Base-by-base conservation (phyloP, 352 stramenopile species). In the Pythium apleroticum region DNA sequence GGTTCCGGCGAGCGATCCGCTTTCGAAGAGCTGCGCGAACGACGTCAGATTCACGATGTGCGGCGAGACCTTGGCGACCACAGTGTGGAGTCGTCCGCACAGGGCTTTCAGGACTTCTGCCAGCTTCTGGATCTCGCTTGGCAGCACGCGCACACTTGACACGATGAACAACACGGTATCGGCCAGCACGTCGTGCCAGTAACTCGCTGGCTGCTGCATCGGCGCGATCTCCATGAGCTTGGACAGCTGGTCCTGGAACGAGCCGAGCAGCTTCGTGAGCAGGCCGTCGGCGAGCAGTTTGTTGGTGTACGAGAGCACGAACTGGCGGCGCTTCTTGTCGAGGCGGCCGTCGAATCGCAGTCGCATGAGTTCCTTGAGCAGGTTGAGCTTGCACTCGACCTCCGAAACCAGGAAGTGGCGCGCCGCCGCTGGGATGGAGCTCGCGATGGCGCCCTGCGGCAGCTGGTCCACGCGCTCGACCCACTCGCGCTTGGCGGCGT, bases 11-110 rank as follows among this genome's bases (percentile, higher is more conserved):
- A 89, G 63, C 17, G 75, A 90, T 37, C 78, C 79, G 43, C 79
- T 79, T 63, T 90, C 78, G 66, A 89, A 90, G 11, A 93, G 71
- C 74, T 93, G 82, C 5, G 74, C 68, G 57, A 91, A 88, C 49
- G 81, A 86, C 57, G 81, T 88, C 0, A 93, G 66, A 69, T 93
- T 93, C 24, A 93, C 82, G 65, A 93, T 91, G 61, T 93, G 82
- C 52, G 84, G 81, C 25, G 86, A 90, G 7, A 95, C 80, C 61
- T 90, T 89, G 1, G 82, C 70, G 31, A 92, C 78, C 24, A 78
- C 74, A 1, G 69, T 55, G 48, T 92, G 80, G 9, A 93, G 65
- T 5, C 80, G 81, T 37, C 68, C 66, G 59, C 81, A 90, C 10
- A 93, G 69, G 52, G 71, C 72, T 62, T 88, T 76, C 5, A 92